Evolutionary conservation across 2,329 filamentous ascomycete species (phyloP), one percentile per base, ranked within the genome.

Genomic region (Penicillium sp.): DNA sequence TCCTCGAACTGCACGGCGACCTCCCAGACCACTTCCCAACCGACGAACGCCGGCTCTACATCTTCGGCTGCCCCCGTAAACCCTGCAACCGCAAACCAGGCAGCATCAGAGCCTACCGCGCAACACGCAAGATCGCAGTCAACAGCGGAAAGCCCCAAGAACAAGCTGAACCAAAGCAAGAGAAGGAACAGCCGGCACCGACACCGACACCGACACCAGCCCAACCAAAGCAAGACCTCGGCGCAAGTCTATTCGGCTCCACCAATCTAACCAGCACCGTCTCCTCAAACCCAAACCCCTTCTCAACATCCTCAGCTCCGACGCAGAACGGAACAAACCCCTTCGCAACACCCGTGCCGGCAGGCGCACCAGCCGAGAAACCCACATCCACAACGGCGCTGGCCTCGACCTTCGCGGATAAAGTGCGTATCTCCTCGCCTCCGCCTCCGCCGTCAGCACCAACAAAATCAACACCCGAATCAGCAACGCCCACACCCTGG

Each of bases 1-100:
- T 99, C 3, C 80, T 99, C 39, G 90, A 99, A 70, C 80, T 99
- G 25, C 89, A 99, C 70, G 91, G 83, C 62, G 90, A 96, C 66
- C 79, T 97, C 3, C 91, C 90, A 12, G 87, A 92, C 47, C 80
- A 83, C 41, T 96, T 95, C 64, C 87, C 90, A 1, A 83, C 85
- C 48, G 89, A 97, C 70, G 89, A 96, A 64, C 80, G 93, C 59
- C 82, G 92, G 54, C 68, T 99, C 14, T 97, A 96, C 64, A 77
- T 99, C 11, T 90, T 95, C 68, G 81, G 81, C 14, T 99, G 93
- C 70, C 80, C 83, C 51, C 80, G 82, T 57, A 88, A 88, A 68
- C 76, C 82, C 10, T 99, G 93, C 66, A 82, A 88, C 62, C 80
- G 91, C 55, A 92, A 89, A 63, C 80, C 85, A 16, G 93, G 93